Base-by-base conservation (phyloP, 805 yeast species). In the Dipodascopsis uninucleata region DNA sequence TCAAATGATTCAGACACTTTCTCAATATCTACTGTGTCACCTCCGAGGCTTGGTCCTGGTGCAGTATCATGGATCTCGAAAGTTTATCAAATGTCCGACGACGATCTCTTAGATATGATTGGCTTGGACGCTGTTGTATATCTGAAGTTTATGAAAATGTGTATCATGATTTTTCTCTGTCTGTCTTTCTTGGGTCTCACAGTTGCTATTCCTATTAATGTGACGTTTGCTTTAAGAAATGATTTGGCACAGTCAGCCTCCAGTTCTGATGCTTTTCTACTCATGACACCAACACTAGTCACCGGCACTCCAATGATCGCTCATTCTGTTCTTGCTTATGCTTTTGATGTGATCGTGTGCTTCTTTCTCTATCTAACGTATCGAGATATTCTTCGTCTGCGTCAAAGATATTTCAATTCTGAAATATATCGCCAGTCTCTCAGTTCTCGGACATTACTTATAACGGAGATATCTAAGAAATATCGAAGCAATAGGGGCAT, bases 91-190 rank as follows among this genome's bases (percentile, higher is more conserved):
- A 35, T 53, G 6, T 37, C 40, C 7, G 66, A 62, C 23, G 45
- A 43, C 0, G 61, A 59, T 14, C 39, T 63, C n/a, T 40, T 58
- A 2, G 55, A 53, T 4, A 38, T 49, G 12, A 43, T 60, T 5
- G 71, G 71, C 1, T 53, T 68, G 8, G 71, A 68, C 39, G 67
- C 69, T 9, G 62, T 59, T 2, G 50, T 64, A 1, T 63, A 56
- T 39, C 41, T 68, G 21, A 53, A 60, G 18, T 62, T 63, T 31
- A 44, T 58, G 20, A 50, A 45, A 10, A 64, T 66, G 69, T 48
- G 59, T 28, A 55, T 67, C 14, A 54, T 58, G 41, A 45, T 64
- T 6, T 65, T 68, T 39, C 26, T 56, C 9, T 23, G 58, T 3
- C 47, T 67, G 26, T 56, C 71, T 1, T 21, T 65, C 10, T 20